Base-by-base conservation (phyloP, 2,329 filamentous ascomycete genomes). In the Knufia petricola region DNA sequence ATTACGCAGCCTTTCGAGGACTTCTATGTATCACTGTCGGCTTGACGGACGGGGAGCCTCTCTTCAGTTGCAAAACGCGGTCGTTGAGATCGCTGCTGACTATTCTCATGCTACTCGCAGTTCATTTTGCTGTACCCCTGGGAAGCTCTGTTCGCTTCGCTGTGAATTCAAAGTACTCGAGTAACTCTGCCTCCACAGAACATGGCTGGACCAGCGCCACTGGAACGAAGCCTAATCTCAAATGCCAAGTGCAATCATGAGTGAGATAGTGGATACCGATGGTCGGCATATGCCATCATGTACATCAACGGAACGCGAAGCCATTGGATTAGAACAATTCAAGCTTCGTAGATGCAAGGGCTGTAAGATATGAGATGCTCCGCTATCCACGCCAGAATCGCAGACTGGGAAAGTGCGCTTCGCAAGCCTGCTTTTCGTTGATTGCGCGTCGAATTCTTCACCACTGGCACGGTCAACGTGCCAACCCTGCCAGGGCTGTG, bases 401-500 rank as follows among this genome's bases (percentile, higher is more conserved):
- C 32, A 36, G 26, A 36, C 32, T 6, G 32, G 15, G 15, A 36
- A 28, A 28, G 26, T 28, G 26, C 6, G 6, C 26, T 28, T 6
- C 6, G 6, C 26, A 28, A 28, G 26, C 26, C 12, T 28, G 26
- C 26, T 28, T 28, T 28, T 28, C 26, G 41, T 44, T 44, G 41
- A 44, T 44, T 44, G 41, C 41, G 41, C 41, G 41, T 44, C 41
- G 3, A 17, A 17, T 31, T 32, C 41, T 28, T 28, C n/a, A 44
- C 24, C 41, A 44, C 15, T 12, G 12, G n/a, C n/a, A n/a, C n/a
- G n/a, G 21, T 26, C 6, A 36, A n/a, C 6, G 10, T 8, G 7
- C 32, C 15, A 36, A 36, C 15, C 15, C 32, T n/a, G 32, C 15
- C 32, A n/a, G 7, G 32, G 4, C 32, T 36, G 13, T 36, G 32